phyloP scores from a whole-genome alignment of 495 filamentous ascomycete genomes.

The Podospora anserina region DNA sequence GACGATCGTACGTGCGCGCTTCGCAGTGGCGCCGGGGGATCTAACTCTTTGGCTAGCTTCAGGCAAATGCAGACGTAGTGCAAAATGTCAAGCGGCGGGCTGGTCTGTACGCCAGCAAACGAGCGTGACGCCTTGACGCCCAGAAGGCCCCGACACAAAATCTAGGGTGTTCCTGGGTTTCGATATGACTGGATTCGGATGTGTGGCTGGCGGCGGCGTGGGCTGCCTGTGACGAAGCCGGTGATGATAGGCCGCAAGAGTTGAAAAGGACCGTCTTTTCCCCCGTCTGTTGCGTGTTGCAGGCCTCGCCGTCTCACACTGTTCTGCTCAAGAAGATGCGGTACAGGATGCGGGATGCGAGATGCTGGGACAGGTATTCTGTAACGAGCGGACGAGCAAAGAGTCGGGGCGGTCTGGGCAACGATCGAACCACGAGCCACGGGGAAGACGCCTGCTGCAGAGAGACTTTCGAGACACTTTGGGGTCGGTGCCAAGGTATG shows the following conservation, averaged over 20 bases:
- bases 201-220: constrained; percentile 29
- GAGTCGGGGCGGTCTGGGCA: background rate
- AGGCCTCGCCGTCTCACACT: constrained; percentile 12
- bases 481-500: constrained; percentile 15
- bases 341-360: constrained; percentile 2
- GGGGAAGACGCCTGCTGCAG: constrained; percentile 11
- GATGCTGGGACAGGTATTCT: constrained; percentile 7
- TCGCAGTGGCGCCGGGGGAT: constrained; percentile 24
- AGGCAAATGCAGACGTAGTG: constrained; percentile 19
- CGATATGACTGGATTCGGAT: constrained; percentile 17
- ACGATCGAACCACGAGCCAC: constrained; percentile 11
- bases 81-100: constrained; percentile 1
- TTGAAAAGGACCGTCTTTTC: constrained; percentile 14
- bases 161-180: constrained; percentile 19
- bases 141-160: constrained; percentile 15
- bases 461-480: constrained; percentile 9
- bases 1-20: constrained; percentile 21
- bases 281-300: constrained; percentile 20
- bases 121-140: constrained; percentile 24
- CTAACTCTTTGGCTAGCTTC: constrained; percentile 13
- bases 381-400: constrained; percentile 2
- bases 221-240: constrained; percentile 17
- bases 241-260: constrained; percentile 17
- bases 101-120: constrained; percentile 9
- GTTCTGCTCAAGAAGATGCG: background rate